These are phyloP conservation scores for Aureobasidium sp. DNA, from an alignment of 2,329 filamentous ascomycete species.

Conservation along the genomic window DNA sequence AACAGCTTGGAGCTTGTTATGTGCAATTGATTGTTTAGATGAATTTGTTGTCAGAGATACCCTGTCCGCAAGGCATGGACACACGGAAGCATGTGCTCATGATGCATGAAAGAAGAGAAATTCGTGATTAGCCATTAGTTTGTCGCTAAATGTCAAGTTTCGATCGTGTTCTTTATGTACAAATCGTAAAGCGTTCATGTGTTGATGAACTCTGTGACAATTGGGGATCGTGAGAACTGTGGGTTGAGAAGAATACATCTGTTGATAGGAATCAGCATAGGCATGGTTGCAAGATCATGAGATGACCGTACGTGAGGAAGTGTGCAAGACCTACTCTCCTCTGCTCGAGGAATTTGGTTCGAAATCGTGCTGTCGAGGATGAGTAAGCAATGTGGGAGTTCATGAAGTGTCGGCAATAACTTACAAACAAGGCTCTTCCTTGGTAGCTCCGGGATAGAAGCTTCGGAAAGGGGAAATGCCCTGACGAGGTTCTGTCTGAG, in stretches of 20 bases:
- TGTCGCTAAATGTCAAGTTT: not conserved
- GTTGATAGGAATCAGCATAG: slow-evolving; percentile 14
- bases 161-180: not conserved
- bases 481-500: slow-evolving; percentile 65
- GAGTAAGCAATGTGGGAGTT: not conserved
- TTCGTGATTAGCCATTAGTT: not conserved
- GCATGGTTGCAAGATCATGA: not conserved
- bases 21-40: not conserved
- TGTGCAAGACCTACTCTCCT: slow-evolving; percentile 78
- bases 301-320: slow-evolving; percentile 72
- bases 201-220: slow-evolving; percentile 77
- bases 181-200: not conserved
- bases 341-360: slow-evolving; percentile 77
- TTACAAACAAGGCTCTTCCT: slow-evolving; percentile 86
- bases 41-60: not conserved
- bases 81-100: not conserved
- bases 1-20: not conserved
- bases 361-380: slow-evolving; percentile 52
- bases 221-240: slow-evolving; percentile 84
- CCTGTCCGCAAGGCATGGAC: not conserved
- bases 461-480: slow-evolving; percentile 77
- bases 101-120: not conserved
- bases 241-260: slow-evolving; percentile 90
- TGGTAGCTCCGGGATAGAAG: slow-evolving; percentile 81
- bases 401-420: slow-evolving; percentile 19